A percentile compares a stretch with the other conserved stretches of the same genome.
Conservation (phyloP, 306 rosid species). For the Inga oerstediana region DNA sequence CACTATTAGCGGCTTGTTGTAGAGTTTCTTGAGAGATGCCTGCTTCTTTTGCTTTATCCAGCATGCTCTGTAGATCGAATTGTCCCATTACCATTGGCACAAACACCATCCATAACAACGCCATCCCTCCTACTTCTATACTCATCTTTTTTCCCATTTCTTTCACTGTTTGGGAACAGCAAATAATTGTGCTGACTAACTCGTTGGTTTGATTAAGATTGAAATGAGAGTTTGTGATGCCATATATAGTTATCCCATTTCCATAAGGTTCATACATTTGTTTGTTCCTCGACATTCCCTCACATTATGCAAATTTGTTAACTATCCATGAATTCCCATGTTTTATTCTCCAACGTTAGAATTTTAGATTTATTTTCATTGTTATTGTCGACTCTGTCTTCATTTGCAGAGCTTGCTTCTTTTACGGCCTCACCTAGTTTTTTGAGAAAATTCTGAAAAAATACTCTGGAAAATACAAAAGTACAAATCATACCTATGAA, state of each 20-base stretch:
- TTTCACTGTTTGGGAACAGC: not conserved
- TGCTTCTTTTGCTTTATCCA: constrained; percentile 29
- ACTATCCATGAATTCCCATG: not conserved
- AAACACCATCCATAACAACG: not conserved
- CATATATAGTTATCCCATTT: not conserved
- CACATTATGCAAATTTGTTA: constrained; percentile 13
- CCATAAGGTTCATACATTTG: constrained; percentile 32
- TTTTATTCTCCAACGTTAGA: constrained; percentile 11
- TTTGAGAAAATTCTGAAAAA: not conserved
- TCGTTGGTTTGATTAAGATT: not conserved
- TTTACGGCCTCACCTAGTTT: constrained; percentile 31
- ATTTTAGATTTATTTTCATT: not conserved
- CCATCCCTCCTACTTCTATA: constrained; percentile 10
- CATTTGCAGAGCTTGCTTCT: constrained; percentile 14
- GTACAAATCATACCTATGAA: too few relatives aligned
- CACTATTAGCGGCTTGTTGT: not conserved
- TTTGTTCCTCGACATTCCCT: not conserved
- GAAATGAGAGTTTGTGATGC: too few relatives aligned
- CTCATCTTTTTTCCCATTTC: constrained; percentile 31
- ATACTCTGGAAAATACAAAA: too few relatives aligned
- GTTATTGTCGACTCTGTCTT: not conserved
- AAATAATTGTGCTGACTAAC: not conserved
- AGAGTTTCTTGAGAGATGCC: constrained; percentile 29
- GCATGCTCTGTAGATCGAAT: not conserved
- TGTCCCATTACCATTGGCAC: not conserved